phyloP scores from a whole-genome alignment of 768 basidiomycete species.

The Pulveroboletus sp. region DNA sequence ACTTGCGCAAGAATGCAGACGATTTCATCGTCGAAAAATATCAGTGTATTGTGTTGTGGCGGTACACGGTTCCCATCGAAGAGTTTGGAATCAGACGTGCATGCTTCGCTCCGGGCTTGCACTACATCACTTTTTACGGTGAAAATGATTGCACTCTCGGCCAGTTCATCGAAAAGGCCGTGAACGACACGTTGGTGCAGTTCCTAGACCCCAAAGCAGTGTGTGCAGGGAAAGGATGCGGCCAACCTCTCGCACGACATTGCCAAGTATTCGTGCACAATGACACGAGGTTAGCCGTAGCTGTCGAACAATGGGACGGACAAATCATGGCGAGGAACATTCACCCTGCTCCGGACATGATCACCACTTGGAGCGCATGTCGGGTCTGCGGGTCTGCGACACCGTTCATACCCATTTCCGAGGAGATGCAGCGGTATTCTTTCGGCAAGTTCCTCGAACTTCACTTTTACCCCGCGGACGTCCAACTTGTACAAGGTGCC shows the following conservation, averaged over 20 bases:
- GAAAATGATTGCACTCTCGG: constrained; percentile 91
- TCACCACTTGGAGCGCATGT: constrained; percentile 92
- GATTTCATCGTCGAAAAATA: constrained; percentile 91
- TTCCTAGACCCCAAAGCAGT: constrained; percentile 70
- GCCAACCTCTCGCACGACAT: constrained; percentile 75
- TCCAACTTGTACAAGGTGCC: constrained; percentile 80
- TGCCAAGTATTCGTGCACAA: constrained; percentile 92
- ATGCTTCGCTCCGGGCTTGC: constrained; percentile 71
- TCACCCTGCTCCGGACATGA: constrained; percentile 63
- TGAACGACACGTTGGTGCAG: constrained; percentile 62
- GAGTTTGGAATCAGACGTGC: constrained; percentile 65
- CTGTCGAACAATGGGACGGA: constrained; percentile 85
- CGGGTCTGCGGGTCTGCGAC: constrained; percentile 73
- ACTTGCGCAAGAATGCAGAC: constrained; percentile 78
- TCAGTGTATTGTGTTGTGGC: constrained; percentile 79
- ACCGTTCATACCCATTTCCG: constrained; percentile 83
- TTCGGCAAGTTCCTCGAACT: constrained; percentile 96
- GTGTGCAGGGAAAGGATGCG: constrained; percentile 82
- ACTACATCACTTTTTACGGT: constrained; percentile 84
- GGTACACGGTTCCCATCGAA: constrained; percentile 72
- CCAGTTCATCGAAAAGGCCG: constrained; percentile 83
- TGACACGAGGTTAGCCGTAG: constrained; percentile 74
- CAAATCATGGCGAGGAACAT: constrained; percentile 59
- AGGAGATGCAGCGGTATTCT: constrained; percentile 90
- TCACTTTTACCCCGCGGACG: constrained; percentile 89